These are phyloP conservation scores for Colletotrichum salicis DNA, from an alignment of 2,329 filamentous ascomycete genomes.

Conservation along the genomic window DNA sequence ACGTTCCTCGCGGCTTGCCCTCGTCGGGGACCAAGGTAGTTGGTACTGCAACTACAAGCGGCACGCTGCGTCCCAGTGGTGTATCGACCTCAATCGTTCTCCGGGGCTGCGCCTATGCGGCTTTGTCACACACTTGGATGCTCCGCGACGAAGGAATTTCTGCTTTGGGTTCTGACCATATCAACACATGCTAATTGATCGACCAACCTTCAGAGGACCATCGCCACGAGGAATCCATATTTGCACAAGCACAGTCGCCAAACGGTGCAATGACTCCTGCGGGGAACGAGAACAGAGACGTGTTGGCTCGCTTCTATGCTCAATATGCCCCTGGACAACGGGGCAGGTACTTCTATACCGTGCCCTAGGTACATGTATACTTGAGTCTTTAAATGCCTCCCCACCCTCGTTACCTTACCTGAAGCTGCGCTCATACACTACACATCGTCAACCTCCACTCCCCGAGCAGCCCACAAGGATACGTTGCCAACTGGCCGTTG, in stretches of 20 bases:
- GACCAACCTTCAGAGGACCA: background rate
- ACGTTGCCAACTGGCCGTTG: conserved; percentile 1
- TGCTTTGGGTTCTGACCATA: conserved; percentile 6
- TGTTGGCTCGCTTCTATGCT: background rate
- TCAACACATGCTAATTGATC: background rate
- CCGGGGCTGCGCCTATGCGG: conserved; percentile 18
- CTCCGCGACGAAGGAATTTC: background rate
- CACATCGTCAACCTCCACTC: conserved; percentile 19
- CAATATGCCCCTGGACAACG: background rate
- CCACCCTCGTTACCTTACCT: background rate
- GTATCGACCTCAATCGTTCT: conserved; percentile 8
- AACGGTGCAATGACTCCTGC: background rate
- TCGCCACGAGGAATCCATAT: background rate
- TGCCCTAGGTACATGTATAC: background rate
- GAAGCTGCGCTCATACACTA: conserved; percentile 21
- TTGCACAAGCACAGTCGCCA: background rate
- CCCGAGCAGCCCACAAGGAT: conserved; percentile 1
- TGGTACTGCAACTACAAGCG: conserved; percentile 19
- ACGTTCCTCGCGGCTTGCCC: background rate
- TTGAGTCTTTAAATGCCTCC: conserved; percentile 1
- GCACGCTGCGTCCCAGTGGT: conserved; percentile 6
- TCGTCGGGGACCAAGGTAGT: conserved; percentile 3
- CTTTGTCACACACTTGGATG: background rate
- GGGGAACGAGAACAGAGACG: background rate
- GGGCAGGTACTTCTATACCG: background rate